Conservation (phyloP, 2,329 filamentous ascomycete species). For the Fusarium liriodendri region DNA sequence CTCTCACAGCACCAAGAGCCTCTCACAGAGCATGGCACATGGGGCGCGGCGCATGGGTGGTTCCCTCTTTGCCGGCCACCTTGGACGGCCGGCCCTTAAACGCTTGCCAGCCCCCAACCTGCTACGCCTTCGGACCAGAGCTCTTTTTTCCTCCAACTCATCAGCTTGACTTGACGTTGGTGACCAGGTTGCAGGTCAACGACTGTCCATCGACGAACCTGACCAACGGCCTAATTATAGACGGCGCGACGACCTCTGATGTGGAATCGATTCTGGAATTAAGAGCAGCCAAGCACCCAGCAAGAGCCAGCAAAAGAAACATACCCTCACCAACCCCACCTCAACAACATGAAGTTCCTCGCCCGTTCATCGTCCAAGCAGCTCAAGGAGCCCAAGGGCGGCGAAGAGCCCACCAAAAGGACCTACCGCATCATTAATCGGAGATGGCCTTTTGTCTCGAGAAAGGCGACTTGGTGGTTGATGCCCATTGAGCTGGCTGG, state of each 20-base stretch:
- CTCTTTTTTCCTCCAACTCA: constrained; percentile 9
- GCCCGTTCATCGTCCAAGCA: constrained; percentile 1
- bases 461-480: constrained; percentile 69
- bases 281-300: constrained; percentile 29
- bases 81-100: constrained; percentile 42
- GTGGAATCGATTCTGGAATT: constrained; percentile 30
- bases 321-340: background rate
- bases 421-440: constrained; percentile 68
- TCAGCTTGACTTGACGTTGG: constrained; percentile 9
- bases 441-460: constrained; percentile 63
- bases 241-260: constrained; percentile 20
- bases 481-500: constrained; percentile 74
- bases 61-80: constrained; percentile 25
- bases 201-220: constrained; percentile 5
- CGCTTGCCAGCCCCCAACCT: constrained; percentile 40
- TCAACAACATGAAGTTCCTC: constrained; percentile 40
- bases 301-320: background rate
- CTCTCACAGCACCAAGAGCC: constrained; percentile 27
- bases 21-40: constrained; percentile 24
- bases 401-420: constrained; percentile 25
- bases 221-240: constrained; percentile 5
- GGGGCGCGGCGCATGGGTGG: constrained; percentile 1
- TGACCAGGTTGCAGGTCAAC: constrained; percentile 29
- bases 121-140: constrained; percentile 1
- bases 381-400: constrained; percentile 24